Percentiles rank a stretch among this genome's conserved stretches.
These are phyloP conservation scores for Microthlaspi erraticum DNA, from an alignment of 345 rosid species.

Conservation along the genomic window DNA sequence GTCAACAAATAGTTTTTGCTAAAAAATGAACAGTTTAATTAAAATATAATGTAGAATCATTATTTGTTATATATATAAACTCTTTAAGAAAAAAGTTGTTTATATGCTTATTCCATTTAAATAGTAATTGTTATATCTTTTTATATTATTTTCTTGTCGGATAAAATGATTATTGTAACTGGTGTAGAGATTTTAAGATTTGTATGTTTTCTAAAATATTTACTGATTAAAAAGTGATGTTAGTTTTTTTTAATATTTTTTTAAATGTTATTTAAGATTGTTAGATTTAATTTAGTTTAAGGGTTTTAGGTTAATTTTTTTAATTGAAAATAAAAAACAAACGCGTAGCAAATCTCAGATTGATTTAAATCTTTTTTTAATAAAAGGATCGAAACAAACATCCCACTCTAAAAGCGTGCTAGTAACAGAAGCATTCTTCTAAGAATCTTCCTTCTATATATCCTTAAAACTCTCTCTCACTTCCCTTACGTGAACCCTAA, in stretches of 20 bases:
- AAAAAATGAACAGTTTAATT: background rate
- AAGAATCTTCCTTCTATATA: conserved; percentile 39
- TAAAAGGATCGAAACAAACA: conserved; percentile 32
- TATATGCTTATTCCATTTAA: background rate
- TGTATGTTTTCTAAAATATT: background rate
- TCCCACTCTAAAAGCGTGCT: conserved; percentile 44
- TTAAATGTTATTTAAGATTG: background rate
- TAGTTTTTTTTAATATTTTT: background rate
- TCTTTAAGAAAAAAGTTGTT: background rate
- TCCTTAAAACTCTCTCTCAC: conserved; percentile 40
- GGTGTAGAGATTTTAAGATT: too few species aligned
- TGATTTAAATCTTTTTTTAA: background rate
- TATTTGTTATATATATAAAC: background rate
- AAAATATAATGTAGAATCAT: background rate
- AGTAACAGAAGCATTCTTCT: conserved; percentile 38
- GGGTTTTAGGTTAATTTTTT: too few species aligned
- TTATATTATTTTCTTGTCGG: too few species aligned
- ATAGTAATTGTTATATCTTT: background rate
- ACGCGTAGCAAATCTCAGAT: conserved; percentile 11
- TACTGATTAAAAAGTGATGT: background rate
- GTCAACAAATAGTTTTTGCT: background rate
- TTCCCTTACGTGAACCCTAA: conserved; percentile 45
- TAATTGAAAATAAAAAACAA: background rate
- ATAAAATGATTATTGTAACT: too few species aligned
- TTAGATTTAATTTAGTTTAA: background rate